These are phyloP conservation scores for Aspergillus fijiensis DNA, from an alignment of 2,329 filamentous ascomycete genomes.

Conservation along the genomic window DNA sequence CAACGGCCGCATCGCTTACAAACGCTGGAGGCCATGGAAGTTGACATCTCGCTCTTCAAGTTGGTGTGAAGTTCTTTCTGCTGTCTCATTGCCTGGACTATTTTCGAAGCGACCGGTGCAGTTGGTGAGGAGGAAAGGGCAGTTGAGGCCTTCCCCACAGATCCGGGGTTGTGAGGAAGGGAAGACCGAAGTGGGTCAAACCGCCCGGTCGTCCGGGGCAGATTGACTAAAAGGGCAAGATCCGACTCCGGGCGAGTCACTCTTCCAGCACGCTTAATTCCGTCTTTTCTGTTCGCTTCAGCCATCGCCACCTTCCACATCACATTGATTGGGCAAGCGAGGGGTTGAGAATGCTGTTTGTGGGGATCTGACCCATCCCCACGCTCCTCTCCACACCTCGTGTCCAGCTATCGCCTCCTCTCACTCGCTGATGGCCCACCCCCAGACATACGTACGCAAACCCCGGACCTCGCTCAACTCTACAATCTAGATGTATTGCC, in stretches of 20 bases:
- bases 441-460: conserved; percentile 1
- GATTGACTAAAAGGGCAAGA: not conserved
- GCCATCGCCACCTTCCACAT: not conserved
- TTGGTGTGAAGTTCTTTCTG: too few species aligned
- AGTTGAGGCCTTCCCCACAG: not conserved
- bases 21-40: too few species aligned
- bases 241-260: not conserved
- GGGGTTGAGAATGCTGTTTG: not conserved
- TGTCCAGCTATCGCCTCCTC: not conserved
- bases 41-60: too few species aligned
- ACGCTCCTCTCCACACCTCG: not conserved
- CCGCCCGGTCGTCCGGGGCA: conserved; percentile 1
- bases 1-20: too few species aligned
- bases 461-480: not conserved
- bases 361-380: conserved; percentile 6
- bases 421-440: not conserved
- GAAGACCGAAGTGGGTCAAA: not conserved
- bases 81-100: too few species aligned
- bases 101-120: too few species aligned
- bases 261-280: not conserved
- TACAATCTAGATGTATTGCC: not conserved
- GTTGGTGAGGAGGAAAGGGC: not conserved
- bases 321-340: too few species aligned
- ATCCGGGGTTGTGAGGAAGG: not conserved
- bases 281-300: not conserved